phyloP scores from a whole-genome alignment of 1,139 yeast species.

The Diutina scorzettiae region DNA sequence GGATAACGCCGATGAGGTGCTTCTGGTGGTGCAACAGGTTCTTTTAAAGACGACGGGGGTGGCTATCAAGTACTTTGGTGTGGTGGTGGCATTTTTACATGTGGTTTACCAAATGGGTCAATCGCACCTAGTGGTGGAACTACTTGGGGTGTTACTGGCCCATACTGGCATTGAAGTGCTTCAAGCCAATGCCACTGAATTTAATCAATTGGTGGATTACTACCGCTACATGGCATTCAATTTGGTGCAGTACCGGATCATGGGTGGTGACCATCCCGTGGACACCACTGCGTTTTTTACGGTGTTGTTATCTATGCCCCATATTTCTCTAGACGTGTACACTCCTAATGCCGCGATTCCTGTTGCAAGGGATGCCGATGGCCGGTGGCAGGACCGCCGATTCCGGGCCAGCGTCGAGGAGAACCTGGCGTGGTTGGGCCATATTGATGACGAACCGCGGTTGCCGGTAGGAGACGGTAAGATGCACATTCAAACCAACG shows the following conservation, averaged over 20 bases:
- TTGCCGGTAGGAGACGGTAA: background rate
- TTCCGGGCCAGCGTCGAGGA: background rate
- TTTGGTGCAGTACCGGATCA: conserved; percentile 9
- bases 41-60: conserved; percentile 7
- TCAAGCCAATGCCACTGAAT: conserved; percentile 11
- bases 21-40: conserved; percentile 6
- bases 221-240: conserved; percentile 24
- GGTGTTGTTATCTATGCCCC: background rate
- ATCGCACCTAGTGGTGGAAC: conserved; percentile 13
- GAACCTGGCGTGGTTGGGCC: background rate
- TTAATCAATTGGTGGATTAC: conserved; percentile 15
- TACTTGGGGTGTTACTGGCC: conserved; percentile 9
- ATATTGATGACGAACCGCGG: background rate
- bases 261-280: background rate
- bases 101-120: conserved; percentile 17
- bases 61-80: conserved; percentile 11
- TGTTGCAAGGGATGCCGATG: background rate
- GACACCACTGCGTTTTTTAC: background rate
- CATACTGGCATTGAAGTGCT: conserved; percentile 11
- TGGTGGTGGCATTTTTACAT: conserved; percentile 14
- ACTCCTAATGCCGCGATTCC: background rate
- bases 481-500: background rate
- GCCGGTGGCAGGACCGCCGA: background rate
- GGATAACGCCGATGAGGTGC: conserved; percentile 8
- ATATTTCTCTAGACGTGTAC: background rate